Percentiles rank a stretch among this genome's conserved stretches.
phyloP scores from a whole-genome alignment of 805 yeast genomes.

The Saturnispora besseyi region DNA sequence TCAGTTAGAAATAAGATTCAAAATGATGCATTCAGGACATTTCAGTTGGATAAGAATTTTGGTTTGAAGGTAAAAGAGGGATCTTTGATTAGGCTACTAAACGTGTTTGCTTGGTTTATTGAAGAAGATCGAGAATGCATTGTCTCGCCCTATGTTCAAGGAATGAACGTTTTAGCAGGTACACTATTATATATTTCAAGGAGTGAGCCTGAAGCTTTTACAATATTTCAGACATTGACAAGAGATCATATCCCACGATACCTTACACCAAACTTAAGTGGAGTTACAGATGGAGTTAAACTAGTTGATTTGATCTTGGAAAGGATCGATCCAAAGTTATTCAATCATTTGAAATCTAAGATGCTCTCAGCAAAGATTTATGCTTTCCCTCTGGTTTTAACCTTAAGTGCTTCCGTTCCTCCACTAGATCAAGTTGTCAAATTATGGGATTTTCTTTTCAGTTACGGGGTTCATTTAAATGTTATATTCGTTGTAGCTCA shows the following conservation, averaged over 20 bases:
- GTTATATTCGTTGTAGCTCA: slow-evolving; percentile 79
- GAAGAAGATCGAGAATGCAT: slow-evolving; percentile 5
- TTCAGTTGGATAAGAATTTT: slow-evolving; percentile 62
- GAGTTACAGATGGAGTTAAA: slow-evolving; percentile 69
- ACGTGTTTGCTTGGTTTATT: slow-evolving; percentile 47
- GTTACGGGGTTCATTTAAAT: slow-evolving; percentile 86
- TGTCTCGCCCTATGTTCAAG: slow-evolving; percentile 73
- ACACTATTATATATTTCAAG: slow-evolving; percentile 70
- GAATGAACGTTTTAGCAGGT: slow-evolving; percentile 80
- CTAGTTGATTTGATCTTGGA: slow-evolving; percentile 67
- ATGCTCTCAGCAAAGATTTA: slow-evolving; percentile 76
- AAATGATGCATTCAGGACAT: slow-evolving; percentile 63
- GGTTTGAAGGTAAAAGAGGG: slow-evolving; percentile 67
- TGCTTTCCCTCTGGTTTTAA: slow-evolving; percentile 76
- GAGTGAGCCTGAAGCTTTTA: slow-evolving; percentile 81
- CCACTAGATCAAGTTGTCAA: slow-evolving; percentile 66
- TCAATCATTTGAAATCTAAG: slow-evolving; percentile 47
- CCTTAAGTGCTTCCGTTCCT: slow-evolving; percentile 83
- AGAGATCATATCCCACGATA: slow-evolving; percentile 66
- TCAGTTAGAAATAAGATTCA: slow-evolving; percentile 1
- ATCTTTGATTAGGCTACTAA: slow-evolving; percentile 56
- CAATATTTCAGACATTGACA: slow-evolving; percentile 55
- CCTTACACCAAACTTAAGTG: slow-evolving; percentile 65
- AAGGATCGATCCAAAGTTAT: slow-evolving; percentile 65
- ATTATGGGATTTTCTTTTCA: slow-evolving; percentile 86